phyloP scores from a whole-genome alignment of 805 yeast species.

The Lipomyces sp. region DNA sequence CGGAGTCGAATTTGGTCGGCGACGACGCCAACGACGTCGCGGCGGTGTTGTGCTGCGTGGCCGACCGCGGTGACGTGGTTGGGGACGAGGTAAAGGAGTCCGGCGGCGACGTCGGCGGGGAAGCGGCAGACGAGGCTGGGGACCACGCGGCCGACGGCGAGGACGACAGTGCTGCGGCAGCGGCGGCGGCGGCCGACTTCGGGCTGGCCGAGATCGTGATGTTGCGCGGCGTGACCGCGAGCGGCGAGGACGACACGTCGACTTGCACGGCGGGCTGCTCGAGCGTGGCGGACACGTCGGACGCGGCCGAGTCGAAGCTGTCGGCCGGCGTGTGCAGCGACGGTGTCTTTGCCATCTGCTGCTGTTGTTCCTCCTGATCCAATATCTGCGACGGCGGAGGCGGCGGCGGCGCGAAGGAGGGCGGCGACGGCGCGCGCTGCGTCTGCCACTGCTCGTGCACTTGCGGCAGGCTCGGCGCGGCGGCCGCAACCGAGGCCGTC shows the following conservation, averaged over 20 bases:
- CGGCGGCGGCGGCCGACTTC: neutral
- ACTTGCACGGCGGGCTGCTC: too few relatives aligned
- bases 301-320: too few relatives aligned
- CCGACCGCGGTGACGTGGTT: neutral
- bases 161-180: neutral
- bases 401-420: too few relatives aligned
- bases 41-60: too few relatives aligned
- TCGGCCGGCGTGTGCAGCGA: too few relatives aligned
- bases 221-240: neutral
- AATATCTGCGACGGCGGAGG: too few relatives aligned
- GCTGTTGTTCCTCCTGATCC: too few relatives aligned
- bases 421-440: too few relatives aligned
- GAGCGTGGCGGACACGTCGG: too few relatives aligned
- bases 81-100: neutral
- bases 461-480: neutral
- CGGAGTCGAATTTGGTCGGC: constrained; percentile 3
- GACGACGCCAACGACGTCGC: neutral
- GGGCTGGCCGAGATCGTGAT: neutral
- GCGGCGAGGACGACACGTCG: neutral
- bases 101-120: constrained; percentile 2
- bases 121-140: neutral
- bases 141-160: constrained; percentile 2
- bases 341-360: too few relatives aligned
- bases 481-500: constrained; percentile 1
- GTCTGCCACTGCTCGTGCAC: neutral